phyloP scores from a whole-genome alignment of 2,329 filamentous ascomycete species.

The Ophiocordyceps camponoti-floridani region DNA sequence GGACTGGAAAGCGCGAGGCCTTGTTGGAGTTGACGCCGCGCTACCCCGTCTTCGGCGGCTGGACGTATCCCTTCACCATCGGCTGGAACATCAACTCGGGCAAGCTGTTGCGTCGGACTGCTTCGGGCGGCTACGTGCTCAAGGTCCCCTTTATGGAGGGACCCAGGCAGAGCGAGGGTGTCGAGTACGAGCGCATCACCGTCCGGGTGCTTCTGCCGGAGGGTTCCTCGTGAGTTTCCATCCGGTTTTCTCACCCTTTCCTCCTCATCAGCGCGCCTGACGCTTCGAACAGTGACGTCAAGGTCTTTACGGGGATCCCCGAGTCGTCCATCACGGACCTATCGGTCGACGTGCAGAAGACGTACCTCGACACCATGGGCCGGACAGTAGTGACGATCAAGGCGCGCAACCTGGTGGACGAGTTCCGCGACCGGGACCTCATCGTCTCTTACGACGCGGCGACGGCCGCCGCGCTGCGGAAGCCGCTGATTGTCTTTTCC shows the following conservation, averaged over 20 bases:
- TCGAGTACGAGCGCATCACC: conserved; percentile 69
- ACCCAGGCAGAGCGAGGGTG: conserved; percentile 66
- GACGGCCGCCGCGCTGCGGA: conserved; percentile 55
- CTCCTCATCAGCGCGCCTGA: not conserved
- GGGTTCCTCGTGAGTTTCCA: conserved; percentile 54
- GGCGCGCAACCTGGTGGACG: conserved; percentile 77
- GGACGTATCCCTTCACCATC: conserved; percentile 95
- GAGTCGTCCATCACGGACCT: conserved; percentile 39
- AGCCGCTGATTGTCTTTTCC: conserved; percentile 66
- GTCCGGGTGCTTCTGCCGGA: conserved; percentile 79
- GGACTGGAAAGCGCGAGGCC: conserved; percentile 59
- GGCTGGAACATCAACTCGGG: conserved; percentile 85
- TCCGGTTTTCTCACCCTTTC: not conserved
- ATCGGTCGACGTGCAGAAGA: conserved; percentile 50
- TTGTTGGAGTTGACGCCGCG: conserved; percentile 79
- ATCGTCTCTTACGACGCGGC: conserved; percentile 82
- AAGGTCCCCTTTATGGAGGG: conserved; percentile 90
- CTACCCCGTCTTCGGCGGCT: conserved; percentile 91
- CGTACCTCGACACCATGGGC: conserved; percentile 85
- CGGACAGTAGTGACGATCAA: conserved; percentile 68
- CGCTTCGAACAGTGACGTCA: conserved; percentile 47
- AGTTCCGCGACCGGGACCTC: conserved; percentile 67
- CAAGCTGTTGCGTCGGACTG: conserved; percentile 51
- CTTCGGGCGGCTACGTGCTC: conserved; percentile 58
- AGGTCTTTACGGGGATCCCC: conserved; percentile 59